Evolutionary conservation across 352 stramenopile species (phyloP), one percentile per base, ranked within the genome.

Genomic region (Thalassiosira hispida): DNA sequence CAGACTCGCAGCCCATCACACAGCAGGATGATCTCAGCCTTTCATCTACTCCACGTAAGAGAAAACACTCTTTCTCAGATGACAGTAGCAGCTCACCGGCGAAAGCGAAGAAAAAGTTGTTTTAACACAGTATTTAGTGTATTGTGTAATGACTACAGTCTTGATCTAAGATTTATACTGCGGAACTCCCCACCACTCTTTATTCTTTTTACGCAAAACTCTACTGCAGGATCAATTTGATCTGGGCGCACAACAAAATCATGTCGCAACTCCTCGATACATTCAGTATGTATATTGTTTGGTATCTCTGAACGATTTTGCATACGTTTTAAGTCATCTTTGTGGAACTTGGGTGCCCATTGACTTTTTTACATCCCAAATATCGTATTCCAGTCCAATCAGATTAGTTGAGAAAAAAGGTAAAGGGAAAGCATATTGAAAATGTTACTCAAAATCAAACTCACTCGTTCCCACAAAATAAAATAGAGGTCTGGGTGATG

Each of bases 181-280:
- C 7, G n/a, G 33, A 49, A 4, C 11, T 64, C 18, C 18, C 27
- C 18, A n/a, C 44, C 46, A 33, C 40, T 6, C 11, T 33, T 47
- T 35, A 90, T 87, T 25, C 57, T 46, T 40, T 77, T 14, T 8
- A 79, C 44, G 72, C 76, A 86, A 76, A 90, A 93, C 2, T 82
- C 35, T 25, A 85, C 61, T 11, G 84, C 85, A 51, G 60, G 61
- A 40, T 80, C 46, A 16, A 87, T 57, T 47, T 73, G 56, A 42
- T 83, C 62, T 18, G 67, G 67, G 46, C 72, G 57, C 29, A 88
- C 86, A 57, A 91, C 65, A 81, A 88, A 93, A 69, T 89, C 85
- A 66, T 93, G 85, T 8, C 51, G 29, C 14, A 92, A 33, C 8
- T 77, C 38, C 16, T 73, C 25, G 1, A 78, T 61, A 52, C 91